Percentiles rank a stretch among this genome's conserved stretches.
phyloP scores from a whole-genome alignment of 345 rosid species.

The Hevea brasiliensis region DNA sequence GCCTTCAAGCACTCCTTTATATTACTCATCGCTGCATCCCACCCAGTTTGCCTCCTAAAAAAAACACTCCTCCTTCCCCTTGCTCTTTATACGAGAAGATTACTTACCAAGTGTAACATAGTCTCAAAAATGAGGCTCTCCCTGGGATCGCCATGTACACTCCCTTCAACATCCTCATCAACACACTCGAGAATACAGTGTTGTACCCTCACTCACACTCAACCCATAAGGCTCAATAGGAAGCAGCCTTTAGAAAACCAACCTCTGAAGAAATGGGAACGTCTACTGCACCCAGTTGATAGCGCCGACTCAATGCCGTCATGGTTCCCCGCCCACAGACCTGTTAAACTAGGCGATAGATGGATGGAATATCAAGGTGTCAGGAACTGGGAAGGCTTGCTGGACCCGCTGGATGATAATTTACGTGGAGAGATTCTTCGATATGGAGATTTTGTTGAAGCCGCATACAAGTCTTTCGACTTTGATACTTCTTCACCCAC shows the following conservation, averaged over 20 bases:
- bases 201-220: conserved; percentile 18
- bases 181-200: neutral
- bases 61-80: too few relatives aligned
- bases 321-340: neutral
- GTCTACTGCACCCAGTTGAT: conserved; percentile 3
- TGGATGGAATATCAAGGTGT: conserved; percentile 69
- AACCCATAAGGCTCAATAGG: conserved; percentile 13
- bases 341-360: conserved; percentile 28
- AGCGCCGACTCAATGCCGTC: neutral
- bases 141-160: conserved; percentile 23
- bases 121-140: conserved; percentile 20
- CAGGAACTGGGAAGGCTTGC: conserved; percentile 62
- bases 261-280: conserved; percentile 4
- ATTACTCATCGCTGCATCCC: neutral
- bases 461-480: conserved; percentile 75
- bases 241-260: conserved; percentile 1
- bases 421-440: conserved; percentile 76
- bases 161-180: neutral
- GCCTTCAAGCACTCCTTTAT: neutral
- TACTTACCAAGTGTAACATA: too few relatives aligned
- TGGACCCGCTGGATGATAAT: conserved; percentile 82
- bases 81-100: too few relatives aligned
- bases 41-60: neutral
- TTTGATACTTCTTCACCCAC: conserved; percentile 68
- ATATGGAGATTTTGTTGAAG: conserved; percentile 77